These are phyloP conservation scores for Phaeotremella fagi DNA, from an alignment of 768 basidiomycete genomes.

Conservation along the genomic window DNA sequence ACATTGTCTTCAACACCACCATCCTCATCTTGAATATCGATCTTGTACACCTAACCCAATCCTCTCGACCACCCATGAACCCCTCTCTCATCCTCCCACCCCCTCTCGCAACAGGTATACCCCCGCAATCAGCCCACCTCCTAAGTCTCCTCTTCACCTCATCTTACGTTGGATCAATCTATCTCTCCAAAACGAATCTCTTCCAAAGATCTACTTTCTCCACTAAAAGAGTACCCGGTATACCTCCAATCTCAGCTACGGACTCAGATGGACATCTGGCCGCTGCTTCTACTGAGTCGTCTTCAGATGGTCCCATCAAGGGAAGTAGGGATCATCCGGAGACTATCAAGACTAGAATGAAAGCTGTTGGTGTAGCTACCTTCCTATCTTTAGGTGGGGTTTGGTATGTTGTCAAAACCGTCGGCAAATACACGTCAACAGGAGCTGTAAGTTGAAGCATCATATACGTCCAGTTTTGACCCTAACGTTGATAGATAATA, in stretches of 20 bases:
- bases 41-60: too few relatives aligned
- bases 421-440: constrained; percentile 11
- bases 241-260: constrained; percentile 29
- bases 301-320: constrained; percentile 52
- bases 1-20: too few relatives aligned
- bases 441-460: constrained; percentile 16
- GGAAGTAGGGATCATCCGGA: constrained; percentile 66
- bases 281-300: too few relatives aligned
- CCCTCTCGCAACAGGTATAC: constrained; percentile 7
- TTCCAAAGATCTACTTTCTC: constrained; percentile 58
- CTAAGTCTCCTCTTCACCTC: constrained; percentile 60
- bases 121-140: constrained; percentile 52
- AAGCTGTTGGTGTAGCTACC: constrained; percentile 64
- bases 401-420: constrained; percentile 39
- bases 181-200: constrained; percentile 57
- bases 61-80: constrained; percentile 12
- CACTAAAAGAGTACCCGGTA: constrained; percentile 1
- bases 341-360: constrained; percentile 73
- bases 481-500: constrained; percentile 1
- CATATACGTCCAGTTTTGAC: background rate
- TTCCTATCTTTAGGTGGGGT: constrained; percentile 57
- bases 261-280: constrained; percentile 17
- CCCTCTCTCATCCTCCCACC: constrained; percentile 14
- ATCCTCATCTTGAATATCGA: too few relatives aligned
- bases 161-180: constrained; percentile 78